Conservation (phyloP, 768 basidiomycete genomes). For the Xerocomus brunneocitrinus region DNA sequence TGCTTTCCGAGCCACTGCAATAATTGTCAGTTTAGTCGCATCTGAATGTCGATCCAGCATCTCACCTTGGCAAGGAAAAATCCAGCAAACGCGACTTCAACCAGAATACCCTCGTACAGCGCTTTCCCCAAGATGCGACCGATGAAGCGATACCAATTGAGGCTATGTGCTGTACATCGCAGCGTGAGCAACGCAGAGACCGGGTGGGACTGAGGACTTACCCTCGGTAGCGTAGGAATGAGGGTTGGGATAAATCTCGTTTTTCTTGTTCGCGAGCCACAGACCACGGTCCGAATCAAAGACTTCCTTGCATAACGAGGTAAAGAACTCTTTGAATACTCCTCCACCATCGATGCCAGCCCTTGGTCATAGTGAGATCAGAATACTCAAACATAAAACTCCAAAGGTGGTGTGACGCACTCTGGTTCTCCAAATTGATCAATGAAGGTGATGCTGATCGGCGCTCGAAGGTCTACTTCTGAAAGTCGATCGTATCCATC, state of each 20-base stretch:
- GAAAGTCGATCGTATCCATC: constrained; percentile 86
- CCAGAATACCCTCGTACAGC: constrained; percentile 91
- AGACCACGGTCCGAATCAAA: constrained; percentile 93
- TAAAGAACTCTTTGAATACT: constrained; percentile 97
- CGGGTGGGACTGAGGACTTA: constrained; percentile 31
- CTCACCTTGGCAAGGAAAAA: constrained; percentile 88
- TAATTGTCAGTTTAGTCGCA: not conserved
- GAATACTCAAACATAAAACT: not conserved
- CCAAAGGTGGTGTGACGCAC: constrained; percentile 40
- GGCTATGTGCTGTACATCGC: constrained; percentile 57
- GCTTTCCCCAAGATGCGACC: constrained; percentile 95
- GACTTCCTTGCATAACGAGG: constrained; percentile 86
- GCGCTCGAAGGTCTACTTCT: constrained; percentile 75
- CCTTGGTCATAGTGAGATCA: constrained; percentile 33
- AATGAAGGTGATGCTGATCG: constrained; percentile 85
- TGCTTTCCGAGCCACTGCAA: constrained; percentile 88
- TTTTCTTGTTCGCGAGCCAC: constrained; percentile 87
- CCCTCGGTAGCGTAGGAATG: constrained; percentile 87
- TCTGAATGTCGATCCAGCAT: not conserved
- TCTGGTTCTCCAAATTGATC: constrained; percentile 85
- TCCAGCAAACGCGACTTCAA: constrained; percentile 90
- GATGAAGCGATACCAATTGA: constrained; percentile 91
- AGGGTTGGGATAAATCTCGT: constrained; percentile 94
- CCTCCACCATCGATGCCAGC: constrained; percentile 96
- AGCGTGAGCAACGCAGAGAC: not conserved